Conservation (phyloP, 1,139 yeast genomes). For the Yamadazyma songkhlaensis region DNA sequence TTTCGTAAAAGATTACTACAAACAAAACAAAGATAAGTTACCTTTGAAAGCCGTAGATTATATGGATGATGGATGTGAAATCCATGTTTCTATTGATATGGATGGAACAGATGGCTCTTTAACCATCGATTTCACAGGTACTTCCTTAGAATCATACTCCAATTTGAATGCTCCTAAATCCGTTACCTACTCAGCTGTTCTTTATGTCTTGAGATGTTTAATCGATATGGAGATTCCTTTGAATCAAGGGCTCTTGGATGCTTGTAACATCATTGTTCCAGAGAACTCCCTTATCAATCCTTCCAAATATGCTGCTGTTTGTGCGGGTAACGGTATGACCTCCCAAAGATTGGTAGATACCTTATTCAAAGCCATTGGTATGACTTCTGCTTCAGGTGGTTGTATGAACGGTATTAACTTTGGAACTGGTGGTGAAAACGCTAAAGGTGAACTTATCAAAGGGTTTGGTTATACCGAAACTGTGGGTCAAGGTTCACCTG, state of each 20-base stretch:
- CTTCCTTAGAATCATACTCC: slow-evolving; percentile 38
- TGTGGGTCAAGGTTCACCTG: slow-evolving; percentile 47
- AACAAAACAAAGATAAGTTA: slow-evolving; percentile 24
- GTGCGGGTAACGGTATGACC: slow-evolving; percentile 49
- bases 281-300: slow-evolving; percentile 38
- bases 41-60: slow-evolving; percentile 47
- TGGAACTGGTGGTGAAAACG: slow-evolving; percentile 40
- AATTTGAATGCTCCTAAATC: slow-evolving; percentile 45
- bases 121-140: slow-evolving; percentile 55
- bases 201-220: slow-evolving; percentile 41
- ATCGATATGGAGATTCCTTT: slow-evolving; percentile 44
- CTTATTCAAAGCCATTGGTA: slow-evolving; percentile 37
- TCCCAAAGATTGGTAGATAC: slow-evolving; percentile 40
- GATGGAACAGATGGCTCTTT: slow-evolving; percentile 45
- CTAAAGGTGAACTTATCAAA: slow-evolving; percentile 30
- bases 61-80: slow-evolving; percentile 62
- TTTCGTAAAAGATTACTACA: slow-evolving; percentile 33
- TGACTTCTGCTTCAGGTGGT: slow-evolving; percentile 40
- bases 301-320: slow-evolving; percentile 42
- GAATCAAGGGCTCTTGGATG: slow-evolving; percentile 45
- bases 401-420: slow-evolving; percentile 41
- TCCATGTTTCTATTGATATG: slow-evolving; percentile 43
- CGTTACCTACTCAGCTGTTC: slow-evolving; percentile 41
- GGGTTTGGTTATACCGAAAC: slow-evolving; percentile 49
- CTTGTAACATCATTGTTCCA: slow-evolving; percentile 37